Evolutionary conservation across 345 rosid genomes (phyloP).

Genomic region (Cochlearia excelsa): DNA sequence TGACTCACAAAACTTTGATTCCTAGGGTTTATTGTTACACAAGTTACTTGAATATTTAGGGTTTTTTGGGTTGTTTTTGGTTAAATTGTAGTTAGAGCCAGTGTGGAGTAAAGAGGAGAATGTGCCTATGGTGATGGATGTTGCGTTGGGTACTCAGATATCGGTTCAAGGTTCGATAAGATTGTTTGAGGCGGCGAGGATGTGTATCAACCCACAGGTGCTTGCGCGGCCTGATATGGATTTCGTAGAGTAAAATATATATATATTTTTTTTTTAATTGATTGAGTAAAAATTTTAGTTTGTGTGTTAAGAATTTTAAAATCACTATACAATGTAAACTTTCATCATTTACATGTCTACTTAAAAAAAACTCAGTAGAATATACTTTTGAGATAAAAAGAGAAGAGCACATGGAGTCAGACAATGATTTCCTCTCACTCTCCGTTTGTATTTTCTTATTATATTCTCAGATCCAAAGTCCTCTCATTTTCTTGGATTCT

Average conservation of each 20-base stretch:
- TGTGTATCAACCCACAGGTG: constrained; percentile 10
- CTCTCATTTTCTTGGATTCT: constrained; percentile 46
- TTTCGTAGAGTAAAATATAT: neutral
- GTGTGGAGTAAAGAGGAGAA: neutral
- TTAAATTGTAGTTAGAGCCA: neutral
- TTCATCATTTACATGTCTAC: too few species aligned
- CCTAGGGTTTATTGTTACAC: neutral
- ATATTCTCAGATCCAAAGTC: constrained; percentile 41
- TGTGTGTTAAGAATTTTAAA: too few species aligned
- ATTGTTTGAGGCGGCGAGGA: constrained; percentile 6
- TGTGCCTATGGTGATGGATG: neutral
- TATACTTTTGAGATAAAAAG: too few species aligned
- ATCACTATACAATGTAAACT: too few species aligned
- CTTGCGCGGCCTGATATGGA: constrained; percentile 13
- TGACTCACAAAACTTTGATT: neutral
- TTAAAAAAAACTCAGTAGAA: too few species aligned
- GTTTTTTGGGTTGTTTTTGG: neutral
- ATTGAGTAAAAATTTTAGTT: too few species aligned
- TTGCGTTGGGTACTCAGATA: constrained; percentile 2
- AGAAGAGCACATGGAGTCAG: too few species aligned
- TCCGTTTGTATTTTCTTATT: neutral
- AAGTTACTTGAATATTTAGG: neutral
- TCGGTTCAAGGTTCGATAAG: constrained; percentile 15
- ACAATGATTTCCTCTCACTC: neutral
- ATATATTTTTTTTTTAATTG: too few species aligned